Base-by-base conservation (phyloP, 1,139 yeast species). In the Magnusiomyces suaveolens region DNA sequence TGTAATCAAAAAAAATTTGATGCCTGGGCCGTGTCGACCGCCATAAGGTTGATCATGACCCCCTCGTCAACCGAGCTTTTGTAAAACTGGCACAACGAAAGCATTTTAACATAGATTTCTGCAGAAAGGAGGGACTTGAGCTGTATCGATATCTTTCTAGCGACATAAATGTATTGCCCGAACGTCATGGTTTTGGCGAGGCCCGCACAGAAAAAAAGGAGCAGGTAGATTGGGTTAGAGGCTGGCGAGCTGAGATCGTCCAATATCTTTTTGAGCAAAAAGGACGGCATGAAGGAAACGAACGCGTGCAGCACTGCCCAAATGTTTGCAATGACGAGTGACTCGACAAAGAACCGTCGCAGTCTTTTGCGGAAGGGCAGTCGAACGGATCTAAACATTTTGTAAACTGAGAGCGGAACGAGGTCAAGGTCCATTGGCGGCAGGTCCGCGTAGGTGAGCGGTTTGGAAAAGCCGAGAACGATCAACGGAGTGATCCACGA, bases 1-100 rank as follows among this genome's bases (percentile, higher is more conserved):
- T 65, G 0, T 95, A 83, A 55, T 84, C 81, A 26, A n/a, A 87
- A 83, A 66, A 89, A 82, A 62, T 80, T 84, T 43, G 96, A 83
- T 25, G 90, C 88, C 68, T 89, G 88, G 72, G 86, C 88, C 4
- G 97, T 92, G 72, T 90, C 98, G 54, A 90, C 89, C 38, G 97
- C 88, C 96, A 90, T 89, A 63, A 90, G 76, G 67, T 90, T 90
- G 66, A 92, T 89, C 60, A 92, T 87, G 10, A 96, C 90, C 61
- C 98, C 98, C 56, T 87, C 69, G 66, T 88, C 90, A n/a, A n/a
- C n/a, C n/a, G n/a, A 25, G 87, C 83, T 48, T 87, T 82, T 29
- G 33, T 12, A 36, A n/a, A 36, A 36, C 16, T 36, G n/a, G n/a
- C n/a, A n/a, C n/a, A n/a, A n/a, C n/a, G n/a, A n/a, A n/a, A n/a